Conservation (phyloP, 2,329 filamentous ascomycete species). For the Colletotrichum simmondsii region DNA sequence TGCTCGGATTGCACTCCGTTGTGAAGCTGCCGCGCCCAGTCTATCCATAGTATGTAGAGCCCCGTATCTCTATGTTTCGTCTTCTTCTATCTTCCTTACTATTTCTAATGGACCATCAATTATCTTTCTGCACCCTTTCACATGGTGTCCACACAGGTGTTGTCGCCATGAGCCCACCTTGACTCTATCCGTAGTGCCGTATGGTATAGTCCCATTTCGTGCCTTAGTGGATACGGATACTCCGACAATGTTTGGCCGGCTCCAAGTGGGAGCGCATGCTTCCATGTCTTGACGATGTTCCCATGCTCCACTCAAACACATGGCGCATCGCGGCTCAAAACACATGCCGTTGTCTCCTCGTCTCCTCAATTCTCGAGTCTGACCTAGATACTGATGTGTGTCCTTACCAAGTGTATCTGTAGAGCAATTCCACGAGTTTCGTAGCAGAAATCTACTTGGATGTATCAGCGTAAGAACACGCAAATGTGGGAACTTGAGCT, state of each 20-base stretch:
- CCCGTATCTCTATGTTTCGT: not conserved
- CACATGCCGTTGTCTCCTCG: not conserved
- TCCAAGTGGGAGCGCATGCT: not conserved
- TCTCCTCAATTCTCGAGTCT: not conserved
- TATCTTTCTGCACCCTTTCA: not conserved
- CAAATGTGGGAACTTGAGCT: not conserved
- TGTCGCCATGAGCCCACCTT: not conserved
- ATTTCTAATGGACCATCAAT: not conserved
- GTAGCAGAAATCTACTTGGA: not conserved
- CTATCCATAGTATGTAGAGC: not conserved
- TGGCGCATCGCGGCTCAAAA: not conserved
- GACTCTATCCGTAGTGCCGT: not conserved
- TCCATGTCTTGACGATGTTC: not conserved
- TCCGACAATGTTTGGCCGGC: not conserved
- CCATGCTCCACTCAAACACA: not conserved
- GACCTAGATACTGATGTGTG: not conserved
- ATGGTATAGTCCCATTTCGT: not conserved
- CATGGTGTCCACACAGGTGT: not conserved
- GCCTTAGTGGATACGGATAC: conserved; percentile 4
- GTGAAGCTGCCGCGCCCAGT: not conserved
- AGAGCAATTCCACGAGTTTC: not conserved
- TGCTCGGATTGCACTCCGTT: not conserved
- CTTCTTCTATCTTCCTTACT: not conserved
- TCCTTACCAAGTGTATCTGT: not conserved
- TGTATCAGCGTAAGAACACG: not conserved